A percentile compares a stretch with the other conserved stretches of the same genome.
These are phyloP conservation scores for Agrocybe praecox DNA, from an alignment of 768 basidiomycete genomes.

Conservation along the genomic window DNA sequence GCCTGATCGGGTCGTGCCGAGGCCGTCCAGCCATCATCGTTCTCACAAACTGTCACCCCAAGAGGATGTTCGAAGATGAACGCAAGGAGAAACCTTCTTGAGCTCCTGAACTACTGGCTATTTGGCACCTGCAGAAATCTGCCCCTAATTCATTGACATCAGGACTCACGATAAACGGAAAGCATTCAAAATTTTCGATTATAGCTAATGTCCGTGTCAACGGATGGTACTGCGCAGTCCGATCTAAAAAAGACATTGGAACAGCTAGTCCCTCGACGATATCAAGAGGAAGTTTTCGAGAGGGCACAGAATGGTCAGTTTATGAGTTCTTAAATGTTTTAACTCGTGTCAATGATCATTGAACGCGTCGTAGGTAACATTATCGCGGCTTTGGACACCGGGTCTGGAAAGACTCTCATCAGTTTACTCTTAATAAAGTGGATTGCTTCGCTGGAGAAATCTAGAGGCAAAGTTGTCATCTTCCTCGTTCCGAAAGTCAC, in stretches of 20 bases:
- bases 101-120: neutral
- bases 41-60: neutral
- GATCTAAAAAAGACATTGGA: conserved; percentile 1
- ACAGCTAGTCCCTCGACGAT: conserved; percentile 42
- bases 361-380: conserved; percentile 48
- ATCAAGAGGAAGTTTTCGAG: conserved; percentile 74
- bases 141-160: no score
- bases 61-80: neutral
- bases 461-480: conserved; percentile 62
- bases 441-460: conserved; percentile 55
- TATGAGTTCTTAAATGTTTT: neutral
- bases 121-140: no score
- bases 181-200: no score
- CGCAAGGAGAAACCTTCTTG: neutral
- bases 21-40: neutral
- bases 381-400: conserved; percentile 75
- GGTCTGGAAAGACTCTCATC: conserved; percentile 80
- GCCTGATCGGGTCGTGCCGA: neutral
- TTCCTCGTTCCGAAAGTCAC: conserved; percentile 88
- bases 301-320: conserved; percentile 52
- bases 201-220: neutral
- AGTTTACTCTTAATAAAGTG: conserved; percentile 77
- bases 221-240: neutral
- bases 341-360: conserved; percentile 23
- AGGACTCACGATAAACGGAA: no score